phyloP scores from a whole-genome alignment of 2,329 filamentous ascomycete genomes.

The Talaromyces funiculosus region DNA sequence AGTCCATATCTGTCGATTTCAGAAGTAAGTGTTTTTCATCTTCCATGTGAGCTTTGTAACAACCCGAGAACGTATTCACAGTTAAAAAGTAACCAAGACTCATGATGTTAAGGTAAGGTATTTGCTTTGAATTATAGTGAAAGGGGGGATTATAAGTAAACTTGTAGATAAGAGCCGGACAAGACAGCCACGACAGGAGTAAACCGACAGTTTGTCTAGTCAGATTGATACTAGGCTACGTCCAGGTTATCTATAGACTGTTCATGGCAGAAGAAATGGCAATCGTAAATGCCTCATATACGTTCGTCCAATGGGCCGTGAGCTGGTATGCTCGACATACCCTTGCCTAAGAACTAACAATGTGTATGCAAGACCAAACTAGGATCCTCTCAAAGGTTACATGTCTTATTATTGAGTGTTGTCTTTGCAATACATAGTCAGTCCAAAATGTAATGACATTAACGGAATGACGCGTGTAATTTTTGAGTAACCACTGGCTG shows the following conservation, averaged over 20 bases:
- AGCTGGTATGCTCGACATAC: neutral
- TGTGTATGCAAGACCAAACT: neutral
- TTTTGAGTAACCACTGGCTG: neutral
- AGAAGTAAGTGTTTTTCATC: slow-evolving; percentile 1
- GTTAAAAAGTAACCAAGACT: neutral
- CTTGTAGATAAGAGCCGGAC: neutral
- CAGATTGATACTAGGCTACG: neutral
- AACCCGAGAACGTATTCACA: neutral
- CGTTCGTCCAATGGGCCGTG: neutral
- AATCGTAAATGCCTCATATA: slow-evolving; percentile 6
- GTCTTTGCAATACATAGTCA: neutral
- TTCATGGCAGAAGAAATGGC: neutral
- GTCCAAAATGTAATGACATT: neutral
- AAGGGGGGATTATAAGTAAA: neutral
- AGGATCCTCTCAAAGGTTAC: neutral
- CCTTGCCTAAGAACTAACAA: neutral
- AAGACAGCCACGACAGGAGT: neutral
- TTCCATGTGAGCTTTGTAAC: neutral
- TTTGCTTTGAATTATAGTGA: neutral
- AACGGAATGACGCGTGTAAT: slow-evolving; percentile 1
- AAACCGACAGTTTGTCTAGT: neutral
- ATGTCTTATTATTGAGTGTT: neutral
- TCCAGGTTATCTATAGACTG: neutral
- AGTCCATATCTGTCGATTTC: neutral
- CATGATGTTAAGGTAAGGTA: neutral